Conservation (phyloP, 106 monocot species). For the Platanthera zijinensis region DNA sequence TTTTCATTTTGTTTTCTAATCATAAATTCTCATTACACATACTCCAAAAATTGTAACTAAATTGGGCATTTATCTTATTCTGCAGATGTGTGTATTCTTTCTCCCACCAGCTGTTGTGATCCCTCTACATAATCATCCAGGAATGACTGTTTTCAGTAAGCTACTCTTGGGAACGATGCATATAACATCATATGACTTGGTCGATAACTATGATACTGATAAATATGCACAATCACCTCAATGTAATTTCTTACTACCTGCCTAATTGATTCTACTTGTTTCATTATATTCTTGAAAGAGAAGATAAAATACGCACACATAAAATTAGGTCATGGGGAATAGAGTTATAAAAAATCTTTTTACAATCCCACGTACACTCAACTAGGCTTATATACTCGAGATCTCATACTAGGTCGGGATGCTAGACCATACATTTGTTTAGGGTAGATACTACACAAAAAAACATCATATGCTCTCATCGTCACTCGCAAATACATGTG, state of each 20-base stretch:
- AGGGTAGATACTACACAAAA: too few species aligned
- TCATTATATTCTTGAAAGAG: too few species aligned
- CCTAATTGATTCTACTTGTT: neutral
- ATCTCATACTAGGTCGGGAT: too few species aligned
- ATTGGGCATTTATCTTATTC: neutral
- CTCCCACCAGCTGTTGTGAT: constrained; percentile 66
- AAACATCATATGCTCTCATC: too few species aligned
- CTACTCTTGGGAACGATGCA: constrained; percentile 76
- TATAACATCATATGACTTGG: constrained; percentile 72
- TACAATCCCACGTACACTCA: too few species aligned
- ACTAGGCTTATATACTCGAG: too few species aligned
- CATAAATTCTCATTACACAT: neutral
- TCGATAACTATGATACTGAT: constrained; percentile 8
- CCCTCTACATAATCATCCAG: constrained; percentile 88
- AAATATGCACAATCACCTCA: constrained; percentile 17
- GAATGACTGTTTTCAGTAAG: constrained; percentile 88
- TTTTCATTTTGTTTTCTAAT: neutral
- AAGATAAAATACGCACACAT: too few species aligned
- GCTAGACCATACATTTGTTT: too few species aligned
- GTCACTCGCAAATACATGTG: too few species aligned
- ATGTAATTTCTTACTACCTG: constrained; percentile 16
- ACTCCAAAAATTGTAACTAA: neutral
- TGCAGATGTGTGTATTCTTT: constrained; percentile 71
- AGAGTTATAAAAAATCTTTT: too few species aligned
- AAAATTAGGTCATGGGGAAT: too few species aligned